phyloP scores from a whole-genome alignment of 2,329 filamentous ascomycete species.

The Neonectria hederae region DNA sequence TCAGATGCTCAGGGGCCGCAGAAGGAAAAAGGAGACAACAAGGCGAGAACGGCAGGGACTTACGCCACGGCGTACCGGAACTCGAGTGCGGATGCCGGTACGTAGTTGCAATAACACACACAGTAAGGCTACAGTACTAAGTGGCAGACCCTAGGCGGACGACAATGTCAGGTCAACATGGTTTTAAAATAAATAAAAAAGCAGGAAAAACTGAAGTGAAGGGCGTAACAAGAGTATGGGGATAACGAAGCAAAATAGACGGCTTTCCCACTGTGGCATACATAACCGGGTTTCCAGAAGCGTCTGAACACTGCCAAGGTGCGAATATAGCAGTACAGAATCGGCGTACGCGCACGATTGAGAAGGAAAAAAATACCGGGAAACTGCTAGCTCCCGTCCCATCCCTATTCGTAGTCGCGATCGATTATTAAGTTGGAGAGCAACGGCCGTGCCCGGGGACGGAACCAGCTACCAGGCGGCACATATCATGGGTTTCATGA shows the following conservation, averaged over 20 bases:
- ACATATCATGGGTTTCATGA: background rate
- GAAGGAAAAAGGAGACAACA: slow-evolving; percentile 8
- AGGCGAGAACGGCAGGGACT: background rate
- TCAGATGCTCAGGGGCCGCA: slow-evolving; percentile 27
- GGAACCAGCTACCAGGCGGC: background rate
- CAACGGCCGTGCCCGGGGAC: background rate
- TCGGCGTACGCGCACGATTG: background rate
- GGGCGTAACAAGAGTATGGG: background rate
- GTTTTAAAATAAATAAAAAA: background rate
- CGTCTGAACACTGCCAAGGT: background rate
- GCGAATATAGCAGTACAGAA: background rate
- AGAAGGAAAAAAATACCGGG: too few species aligned
- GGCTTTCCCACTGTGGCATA: background rate
- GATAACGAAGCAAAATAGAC: background rate
- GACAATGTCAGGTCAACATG: background rate
- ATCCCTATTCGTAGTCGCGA: too few species aligned
- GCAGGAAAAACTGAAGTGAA: background rate
- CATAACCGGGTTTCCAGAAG: background rate
- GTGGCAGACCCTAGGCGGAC: too few species aligned
- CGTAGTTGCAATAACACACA: slow-evolving; percentile 10
- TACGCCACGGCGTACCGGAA: slow-evolving; percentile 1
- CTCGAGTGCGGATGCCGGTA: background rate
- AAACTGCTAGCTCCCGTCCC: background rate
- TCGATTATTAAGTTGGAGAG: background rate
- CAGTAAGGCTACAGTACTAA: background rate